These are phyloP conservation scores for Neonectria hederae DNA, from an alignment of 2,329 filamentous ascomycete genomes.

Conservation along the genomic window DNA sequence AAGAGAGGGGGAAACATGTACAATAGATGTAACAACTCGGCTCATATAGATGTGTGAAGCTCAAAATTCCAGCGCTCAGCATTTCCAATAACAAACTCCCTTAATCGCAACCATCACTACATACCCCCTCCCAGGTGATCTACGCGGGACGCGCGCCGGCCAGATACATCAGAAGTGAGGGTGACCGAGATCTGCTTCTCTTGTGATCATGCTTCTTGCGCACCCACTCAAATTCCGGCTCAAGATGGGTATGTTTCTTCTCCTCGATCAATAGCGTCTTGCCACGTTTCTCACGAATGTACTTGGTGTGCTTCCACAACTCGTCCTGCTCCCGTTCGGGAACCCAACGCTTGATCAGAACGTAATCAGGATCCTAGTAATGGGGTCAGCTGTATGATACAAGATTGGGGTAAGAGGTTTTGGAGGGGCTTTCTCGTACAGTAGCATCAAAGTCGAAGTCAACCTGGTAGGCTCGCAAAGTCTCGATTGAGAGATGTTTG, in stretches of 20 bases:
- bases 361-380: constrained; percentile 70
- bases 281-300: constrained; percentile 65
- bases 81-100: constrained; percentile 3
- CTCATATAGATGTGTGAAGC: constrained; percentile 28
- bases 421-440: constrained; percentile 51
- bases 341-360: constrained; percentile 79
- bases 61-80: constrained; percentile 16
- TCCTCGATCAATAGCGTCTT: constrained; percentile 61
- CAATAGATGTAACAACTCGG: constrained; percentile 36
- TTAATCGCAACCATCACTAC: constrained; percentile 9
- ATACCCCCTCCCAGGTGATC: constrained; percentile 2
- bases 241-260: constrained; percentile 53
- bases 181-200: constrained; percentile 67
- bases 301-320: constrained; percentile 76
- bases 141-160: constrained; percentile 60
- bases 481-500: constrained; percentile 69
- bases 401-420: neutral
- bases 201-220: constrained; percentile 64
- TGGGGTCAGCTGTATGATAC: constrained; percentile 44
- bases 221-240: constrained; percentile 64
- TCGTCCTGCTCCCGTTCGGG: constrained; percentile 75
- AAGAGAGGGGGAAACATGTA: constrained; percentile 27
- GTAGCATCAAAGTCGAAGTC: constrained; percentile 64
- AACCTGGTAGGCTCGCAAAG: constrained; percentile 63
- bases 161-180: constrained; percentile 65